Conservation (phyloP, 129 eudicot genomes). For the Flaveria linearis region DNA sequence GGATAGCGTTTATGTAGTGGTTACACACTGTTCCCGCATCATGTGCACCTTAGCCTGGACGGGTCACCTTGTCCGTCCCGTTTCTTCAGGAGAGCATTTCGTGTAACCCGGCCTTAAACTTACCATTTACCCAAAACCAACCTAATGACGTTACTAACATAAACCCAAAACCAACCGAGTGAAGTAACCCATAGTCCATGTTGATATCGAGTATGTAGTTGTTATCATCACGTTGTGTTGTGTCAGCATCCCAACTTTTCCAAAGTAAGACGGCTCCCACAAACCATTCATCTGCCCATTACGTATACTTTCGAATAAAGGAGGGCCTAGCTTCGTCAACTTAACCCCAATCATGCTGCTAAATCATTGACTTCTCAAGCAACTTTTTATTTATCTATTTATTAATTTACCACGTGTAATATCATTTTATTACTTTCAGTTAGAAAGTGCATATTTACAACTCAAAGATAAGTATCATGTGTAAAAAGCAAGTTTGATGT, state of each 20-base stretch:
- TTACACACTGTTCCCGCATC: too few relatives aligned
- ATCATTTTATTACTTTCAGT: constrained; percentile 8
- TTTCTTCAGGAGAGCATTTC: too few relatives aligned
- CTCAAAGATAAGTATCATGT: background rate
- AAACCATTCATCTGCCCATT: constrained; percentile 13
- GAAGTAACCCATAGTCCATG: constrained; percentile 13
- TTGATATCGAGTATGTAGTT: constrained; percentile 6
- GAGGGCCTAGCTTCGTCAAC: constrained; percentile 6
- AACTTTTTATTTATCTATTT: background rate
- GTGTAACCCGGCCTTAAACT: too few relatives aligned
- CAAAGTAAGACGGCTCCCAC: constrained; percentile 28
- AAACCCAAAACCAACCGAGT: too few relatives aligned
- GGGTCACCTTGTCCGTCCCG: too few relatives aligned
- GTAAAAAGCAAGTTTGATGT: too few relatives aligned
- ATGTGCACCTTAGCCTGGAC: too few relatives aligned
- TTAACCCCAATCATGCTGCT: background rate
- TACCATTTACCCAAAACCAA: background rate
- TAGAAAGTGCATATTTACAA: constrained; percentile 8
- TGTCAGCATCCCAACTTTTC: constrained; percentile 13
- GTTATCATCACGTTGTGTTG: background rate
- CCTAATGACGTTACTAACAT: background rate
- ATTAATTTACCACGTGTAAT: background rate
- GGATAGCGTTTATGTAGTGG: too few relatives aligned
- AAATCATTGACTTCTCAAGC: constrained; percentile 33
- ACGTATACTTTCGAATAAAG: constrained; percentile 9